A percentile compares a stretch with the other conserved stretches of the same genome.
These are phyloP conservation scores for Hyaloscypha finlandica DNA, from an alignment of 495 filamentous ascomycete species.

Conservation along the genomic window DNA sequence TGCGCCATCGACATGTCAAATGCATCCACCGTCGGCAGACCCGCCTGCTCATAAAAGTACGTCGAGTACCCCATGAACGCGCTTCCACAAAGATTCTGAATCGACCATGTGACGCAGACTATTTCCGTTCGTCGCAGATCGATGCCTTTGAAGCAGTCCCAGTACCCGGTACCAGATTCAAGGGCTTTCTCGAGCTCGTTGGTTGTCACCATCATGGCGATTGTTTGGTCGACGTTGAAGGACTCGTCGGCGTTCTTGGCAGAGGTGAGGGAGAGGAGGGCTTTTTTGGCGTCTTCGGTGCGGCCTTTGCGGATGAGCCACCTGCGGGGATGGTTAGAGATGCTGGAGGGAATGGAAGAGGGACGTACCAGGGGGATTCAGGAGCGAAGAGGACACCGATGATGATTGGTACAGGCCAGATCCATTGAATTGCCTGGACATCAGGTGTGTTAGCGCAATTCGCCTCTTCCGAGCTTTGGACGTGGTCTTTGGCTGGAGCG, in stretches of 20 bases:
- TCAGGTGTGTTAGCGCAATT: not conserved
- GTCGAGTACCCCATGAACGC: constrained; percentile 60
- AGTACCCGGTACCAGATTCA: constrained; percentile 55
- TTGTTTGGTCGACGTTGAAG: constrained; percentile 52
- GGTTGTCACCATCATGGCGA: constrained; percentile 66
- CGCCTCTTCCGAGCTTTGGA: not conserved
- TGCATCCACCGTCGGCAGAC: constrained; percentile 48
- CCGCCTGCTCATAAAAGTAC: constrained; percentile 66
- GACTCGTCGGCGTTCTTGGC: constrained; percentile 47
- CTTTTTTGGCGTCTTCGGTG: constrained; percentile 64
- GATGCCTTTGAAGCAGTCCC: constrained; percentile 56
- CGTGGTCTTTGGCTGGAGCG: not conserved
- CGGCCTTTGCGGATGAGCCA: constrained; percentile 75
- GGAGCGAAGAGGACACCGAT: constrained; percentile 71
- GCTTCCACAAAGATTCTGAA: constrained; percentile 53
- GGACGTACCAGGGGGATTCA: constrained; percentile 66
- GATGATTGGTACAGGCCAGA: constrained; percentile 77
- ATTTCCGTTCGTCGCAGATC: constrained; percentile 60
- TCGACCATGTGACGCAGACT: constrained; percentile 49
- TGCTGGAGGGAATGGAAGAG: constrained; percentile 46
- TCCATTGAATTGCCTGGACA: constrained; percentile 64
- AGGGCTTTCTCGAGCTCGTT: constrained; percentile 60
- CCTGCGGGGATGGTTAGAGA: constrained; percentile 34
- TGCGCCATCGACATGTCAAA: constrained; percentile 48
- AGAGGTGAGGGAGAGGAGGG: constrained; percentile 67